Percentiles rank a stretch among this genome's conserved stretches.
These are phyloP conservation scores for Calonectria pseudoreteaudii DNA, from an alignment of 2,329 filamentous ascomycete species.

Conservation along the genomic window DNA sequence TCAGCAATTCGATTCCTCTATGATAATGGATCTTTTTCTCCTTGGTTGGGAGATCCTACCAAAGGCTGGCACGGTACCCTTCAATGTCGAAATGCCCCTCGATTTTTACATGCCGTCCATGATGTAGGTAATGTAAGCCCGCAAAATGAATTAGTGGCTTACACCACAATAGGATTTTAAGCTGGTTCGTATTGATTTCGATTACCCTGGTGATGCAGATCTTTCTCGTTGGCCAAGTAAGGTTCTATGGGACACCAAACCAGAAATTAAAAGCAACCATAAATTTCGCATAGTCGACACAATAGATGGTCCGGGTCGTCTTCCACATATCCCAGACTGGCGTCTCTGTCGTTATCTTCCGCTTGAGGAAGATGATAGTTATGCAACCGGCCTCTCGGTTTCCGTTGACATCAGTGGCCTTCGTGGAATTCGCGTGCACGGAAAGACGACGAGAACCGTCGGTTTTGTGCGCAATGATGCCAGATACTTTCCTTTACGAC, in stretches of 20 bases:
- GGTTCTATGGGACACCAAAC: conserved; percentile 13
- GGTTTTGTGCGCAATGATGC: background rate
- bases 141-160: background rate
- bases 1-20: background rate
- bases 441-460: background rate
- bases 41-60: background rate
- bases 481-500: background rate
- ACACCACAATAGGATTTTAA: background rate
- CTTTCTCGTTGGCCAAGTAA: conserved; percentile 2
- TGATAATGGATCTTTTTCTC: background rate
- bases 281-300: background rate
- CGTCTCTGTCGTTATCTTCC: background rate
- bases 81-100: background rate
- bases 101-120: background rate
- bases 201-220: background rate
- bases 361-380: background rate
- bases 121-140: background rate
- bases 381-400: background rate
- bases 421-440: background rate
- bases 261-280: background rate
- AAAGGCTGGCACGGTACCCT: background rate
- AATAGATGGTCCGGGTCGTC: background rate
- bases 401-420: background rate
- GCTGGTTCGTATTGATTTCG: conserved; percentile 9
- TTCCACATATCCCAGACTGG: conserved; percentile 1